Evolutionary conservation across 176 grass and related monocot genomes (phyloP).

Genomic region (Secale cereale): DNA sequence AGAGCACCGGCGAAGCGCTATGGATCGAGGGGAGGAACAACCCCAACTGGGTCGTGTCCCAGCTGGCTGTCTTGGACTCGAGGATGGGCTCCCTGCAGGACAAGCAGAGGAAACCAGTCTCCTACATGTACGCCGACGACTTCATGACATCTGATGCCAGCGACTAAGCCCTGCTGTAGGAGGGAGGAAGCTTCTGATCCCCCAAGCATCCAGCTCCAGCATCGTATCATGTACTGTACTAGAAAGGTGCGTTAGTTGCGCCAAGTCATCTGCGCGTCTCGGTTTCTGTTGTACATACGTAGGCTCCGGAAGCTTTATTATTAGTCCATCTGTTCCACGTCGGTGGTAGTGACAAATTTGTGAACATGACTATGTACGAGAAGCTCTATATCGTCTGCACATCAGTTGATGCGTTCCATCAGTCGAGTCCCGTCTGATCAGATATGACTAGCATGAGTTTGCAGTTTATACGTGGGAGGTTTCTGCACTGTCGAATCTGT

Average conservation of each 20-base stretch:
- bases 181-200: neutral
- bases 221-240: neutral
- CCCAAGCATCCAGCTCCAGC: neutral
- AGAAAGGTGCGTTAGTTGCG: neutral
- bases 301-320: neutral
- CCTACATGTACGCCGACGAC: slow-evolving; percentile 60
- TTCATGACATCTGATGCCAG: slow-evolving; percentile 30
- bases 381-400: neutral
- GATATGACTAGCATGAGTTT: neutral
- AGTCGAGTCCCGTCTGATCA: neutral
- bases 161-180: neutral
- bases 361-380: neutral
- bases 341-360: neutral
- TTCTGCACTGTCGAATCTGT: neutral
- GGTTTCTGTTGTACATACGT: slow-evolving; percentile 32
- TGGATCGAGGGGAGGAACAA: slow-evolving; percentile 73
- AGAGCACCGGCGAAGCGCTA: slow-evolving; percentile 65
- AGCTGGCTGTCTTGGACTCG: slow-evolving; percentile 66
- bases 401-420: neutral
- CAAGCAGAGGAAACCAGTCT: slow-evolving; percentile 36
- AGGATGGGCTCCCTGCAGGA: slow-evolving; percentile 57
- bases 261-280: neutral
- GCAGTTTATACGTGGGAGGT: neutral
- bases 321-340: neutral
- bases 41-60: slow-evolving; percentile 66